A percentile compares a stretch with the other conserved stretches of the same genome.
Conservation (phyloP, 2,329 filamentous ascomycete genomes). For the Cadophora luteo-olivacea region DNA sequence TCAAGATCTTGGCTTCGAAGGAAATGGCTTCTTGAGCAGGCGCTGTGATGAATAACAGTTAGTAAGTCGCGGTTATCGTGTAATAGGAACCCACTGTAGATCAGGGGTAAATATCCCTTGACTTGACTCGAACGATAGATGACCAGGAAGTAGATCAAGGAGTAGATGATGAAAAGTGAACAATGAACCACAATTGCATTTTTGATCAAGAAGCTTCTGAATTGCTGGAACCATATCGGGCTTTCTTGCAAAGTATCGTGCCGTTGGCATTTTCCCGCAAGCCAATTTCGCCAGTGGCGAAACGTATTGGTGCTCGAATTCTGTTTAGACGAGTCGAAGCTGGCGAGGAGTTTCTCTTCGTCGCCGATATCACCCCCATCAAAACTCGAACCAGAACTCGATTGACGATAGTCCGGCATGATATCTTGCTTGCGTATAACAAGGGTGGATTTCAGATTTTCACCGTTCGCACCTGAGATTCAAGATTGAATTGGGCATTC, state of each 20-base stretch:
- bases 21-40: neutral
- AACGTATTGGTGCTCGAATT: neutral
- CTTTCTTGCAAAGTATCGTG: neutral
- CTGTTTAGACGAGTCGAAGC: neutral
- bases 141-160: neutral
- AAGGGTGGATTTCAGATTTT: no score
- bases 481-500: no score
- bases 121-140: neutral
- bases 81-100: neutral
- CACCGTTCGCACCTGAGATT: no score
- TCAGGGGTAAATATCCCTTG: neutral
- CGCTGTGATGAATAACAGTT: neutral
- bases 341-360: conserved; percentile 5
- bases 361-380: neutral
- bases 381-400: neutral
- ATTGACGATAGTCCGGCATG: neutral
- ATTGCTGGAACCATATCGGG: neutral
- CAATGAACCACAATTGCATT: neutral
- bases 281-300: neutral
- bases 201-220: neutral
- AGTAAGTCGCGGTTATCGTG: neutral
- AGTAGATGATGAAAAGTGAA: neutral
- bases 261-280: neutral
- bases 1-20: conserved; percentile 5
- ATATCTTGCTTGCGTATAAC: neutral